Conservation (phyloP, 2,329 filamentous ascomycete genomes). For the Epichloe elymi region DNA sequence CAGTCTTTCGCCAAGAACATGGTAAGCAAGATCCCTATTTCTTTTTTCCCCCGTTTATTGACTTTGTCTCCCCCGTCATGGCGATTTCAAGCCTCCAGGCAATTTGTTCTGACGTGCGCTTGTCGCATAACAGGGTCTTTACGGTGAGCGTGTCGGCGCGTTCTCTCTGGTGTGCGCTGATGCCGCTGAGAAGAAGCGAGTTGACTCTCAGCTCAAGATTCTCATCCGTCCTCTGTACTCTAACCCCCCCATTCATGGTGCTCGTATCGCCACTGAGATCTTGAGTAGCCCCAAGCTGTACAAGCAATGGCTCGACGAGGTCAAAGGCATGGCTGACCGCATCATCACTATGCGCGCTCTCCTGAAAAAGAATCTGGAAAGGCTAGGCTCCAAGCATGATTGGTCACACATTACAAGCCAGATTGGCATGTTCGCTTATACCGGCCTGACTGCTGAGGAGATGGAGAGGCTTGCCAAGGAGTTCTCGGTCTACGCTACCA, state of each 20-base stretch:
- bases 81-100: background rate
- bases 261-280: constrained; percentile 84
- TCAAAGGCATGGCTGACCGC: constrained; percentile 97
- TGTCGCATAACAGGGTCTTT: constrained; percentile 55
- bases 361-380: constrained; percentile 88
- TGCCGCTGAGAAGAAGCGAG: constrained; percentile 82
- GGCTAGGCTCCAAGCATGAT: constrained; percentile 89
- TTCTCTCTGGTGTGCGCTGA: constrained; percentile 85
- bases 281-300: constrained; percentile 75
- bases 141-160: constrained; percentile 93
- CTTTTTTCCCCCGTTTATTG: background rate
- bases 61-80: background rate
- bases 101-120: background rate
- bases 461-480: constrained; percentile 88
- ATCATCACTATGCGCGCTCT: constrained; percentile 97
- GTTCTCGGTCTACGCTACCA: constrained; percentile 95
- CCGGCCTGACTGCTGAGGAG: constrained; percentile 77
- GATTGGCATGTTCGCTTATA: constrained; percentile 99
- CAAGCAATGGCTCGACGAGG: constrained; percentile 88
- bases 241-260: constrained; percentile 97
- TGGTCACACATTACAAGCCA: constrained; percentile 98
- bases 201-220: constrained; percentile 98
- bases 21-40: constrained; percentile 33
- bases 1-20: constrained; percentile 99
- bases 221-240: constrained; percentile 94